Evolutionary conservation across 352 stramenopile species (phyloP).

Genomic region (Phytopythium vexans): DNA sequence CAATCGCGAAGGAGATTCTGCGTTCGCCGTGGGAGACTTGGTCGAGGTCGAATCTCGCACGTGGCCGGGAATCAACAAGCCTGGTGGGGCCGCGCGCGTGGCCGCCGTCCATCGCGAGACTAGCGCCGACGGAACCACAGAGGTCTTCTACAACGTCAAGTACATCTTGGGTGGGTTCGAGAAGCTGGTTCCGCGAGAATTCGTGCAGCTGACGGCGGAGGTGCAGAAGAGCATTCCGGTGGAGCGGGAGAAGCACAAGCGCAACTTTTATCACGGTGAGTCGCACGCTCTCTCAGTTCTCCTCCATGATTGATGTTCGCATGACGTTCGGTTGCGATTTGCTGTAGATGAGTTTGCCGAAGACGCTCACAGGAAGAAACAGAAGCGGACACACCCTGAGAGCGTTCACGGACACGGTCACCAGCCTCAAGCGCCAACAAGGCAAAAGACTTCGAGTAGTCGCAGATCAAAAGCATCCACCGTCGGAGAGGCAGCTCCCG

Average conservation of each 20-base stretch:
- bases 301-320: not conserved
- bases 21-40: conserved; percentile 37
- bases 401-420: not conserved
- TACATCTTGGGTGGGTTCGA: conserved; percentile 83
- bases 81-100: conserved; percentile 63
- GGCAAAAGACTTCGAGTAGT: too few relatives aligned
- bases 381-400: not conserved
- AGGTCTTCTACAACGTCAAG: conserved; percentile 78
- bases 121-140: conserved; percentile 7
- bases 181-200: conserved; percentile 65
- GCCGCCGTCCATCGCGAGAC: conserved; percentile 35
- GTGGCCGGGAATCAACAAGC: conserved; percentile 88
- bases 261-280: conserved; percentile 70
- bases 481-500: too few relatives aligned
- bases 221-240: conserved; percentile 23
- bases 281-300: not conserved
- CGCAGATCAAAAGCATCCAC: too few relatives aligned
- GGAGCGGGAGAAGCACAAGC: conserved; percentile 31
- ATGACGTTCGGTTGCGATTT: not conserved
- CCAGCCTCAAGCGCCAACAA: too few relatives aligned
- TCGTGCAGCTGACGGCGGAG: conserved; percentile 49
- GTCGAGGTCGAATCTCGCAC: conserved; percentile 72
- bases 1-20: conserved; percentile 1
- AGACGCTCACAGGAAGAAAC: not conserved
- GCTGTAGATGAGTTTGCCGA: not conserved